Percentiles rank a stretch among this genome's conserved stretches.
Conservation (phyloP, 2,329 filamentous ascomycete species). For the Pseudogymnoascus sp. region DNA sequence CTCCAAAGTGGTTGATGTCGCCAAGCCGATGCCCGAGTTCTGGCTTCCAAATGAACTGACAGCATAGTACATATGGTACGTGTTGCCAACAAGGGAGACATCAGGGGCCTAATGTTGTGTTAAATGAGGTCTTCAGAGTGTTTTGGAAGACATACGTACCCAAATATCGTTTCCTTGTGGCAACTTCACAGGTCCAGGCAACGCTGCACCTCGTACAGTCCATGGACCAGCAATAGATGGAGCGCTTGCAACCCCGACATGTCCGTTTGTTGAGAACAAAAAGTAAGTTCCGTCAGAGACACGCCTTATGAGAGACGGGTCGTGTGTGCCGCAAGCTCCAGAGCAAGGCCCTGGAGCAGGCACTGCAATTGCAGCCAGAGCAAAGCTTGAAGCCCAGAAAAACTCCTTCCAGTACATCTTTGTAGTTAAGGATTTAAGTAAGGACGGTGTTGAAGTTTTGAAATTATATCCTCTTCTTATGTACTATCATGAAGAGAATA, state of each 20-base stretch:
- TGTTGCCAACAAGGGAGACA: constrained; percentile 45
- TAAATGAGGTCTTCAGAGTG: background rate
- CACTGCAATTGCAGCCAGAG: too few species aligned
- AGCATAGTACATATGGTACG: constrained; percentile 54
- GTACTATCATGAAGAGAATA: too few species aligned
- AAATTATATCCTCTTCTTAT: too few species aligned
- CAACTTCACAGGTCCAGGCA: constrained; percentile 29
- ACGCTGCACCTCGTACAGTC: constrained; percentile 32
- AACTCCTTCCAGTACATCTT: too few species aligned
- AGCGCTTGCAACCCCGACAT: constrained; percentile 33
- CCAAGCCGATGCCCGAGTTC: constrained; percentile 43
- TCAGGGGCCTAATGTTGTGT: constrained; percentile 48
- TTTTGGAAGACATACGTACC: constrained; percentile 23
- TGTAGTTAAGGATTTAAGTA: too few species aligned
- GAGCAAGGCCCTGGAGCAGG: constrained; percentile 29
- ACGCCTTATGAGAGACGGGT: constrained; percentile 34
- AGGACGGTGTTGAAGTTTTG: too few species aligned
- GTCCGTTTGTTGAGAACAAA: constrained; percentile 34
- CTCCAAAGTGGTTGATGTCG: constrained; percentile 25
- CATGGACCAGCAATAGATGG: constrained; percentile 33
- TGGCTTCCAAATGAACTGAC: constrained; percentile 48
- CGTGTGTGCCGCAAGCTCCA: constrained; percentile 34
- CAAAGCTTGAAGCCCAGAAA: too few species aligned
- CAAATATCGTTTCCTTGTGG: constrained; percentile 32
- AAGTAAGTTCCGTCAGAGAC: constrained; percentile 35